Evolutionary conservation across 192 early-diverging fungal species (phyloP).

Genomic region (Backusella tuberculispora): DNA sequence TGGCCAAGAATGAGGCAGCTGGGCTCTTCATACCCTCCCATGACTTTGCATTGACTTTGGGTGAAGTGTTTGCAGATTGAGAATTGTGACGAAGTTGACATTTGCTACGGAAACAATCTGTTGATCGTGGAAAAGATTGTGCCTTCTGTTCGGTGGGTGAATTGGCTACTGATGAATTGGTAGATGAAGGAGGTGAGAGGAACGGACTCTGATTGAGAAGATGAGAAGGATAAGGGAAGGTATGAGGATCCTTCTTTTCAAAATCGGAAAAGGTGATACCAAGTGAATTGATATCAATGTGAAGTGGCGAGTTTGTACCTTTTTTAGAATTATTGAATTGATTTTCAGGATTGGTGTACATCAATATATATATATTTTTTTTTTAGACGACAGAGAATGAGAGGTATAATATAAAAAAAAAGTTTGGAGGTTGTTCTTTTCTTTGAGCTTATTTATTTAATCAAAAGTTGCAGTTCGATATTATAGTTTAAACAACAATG

Average conservation of each 20-base stretch:
- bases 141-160: conserved; percentile 4
- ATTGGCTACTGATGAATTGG: conserved; percentile 6
- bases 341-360: conserved; percentile 10
- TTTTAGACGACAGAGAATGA: too few relatives aligned
- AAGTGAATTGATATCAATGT: conserved; percentile 36
- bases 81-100: conserved; percentile 17
- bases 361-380: conserved; percentile 9
- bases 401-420: too few relatives aligned
- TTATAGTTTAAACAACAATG: background rate
- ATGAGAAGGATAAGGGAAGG: background rate
- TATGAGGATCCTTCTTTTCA: background rate
- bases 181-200: conserved; percentile 18
- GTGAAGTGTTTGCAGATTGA: conserved; percentile 13
- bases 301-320: conserved; percentile 16
- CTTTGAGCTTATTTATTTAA: too few relatives aligned
- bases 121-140: background rate
- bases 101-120: background rate
- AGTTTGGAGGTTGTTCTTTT: too few relatives aligned
- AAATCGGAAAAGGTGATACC: conserved; percentile 28
- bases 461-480: too few relatives aligned
- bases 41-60: conserved; percentile 29
- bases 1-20: conserved; percentile 43
- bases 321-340: conserved; percentile 17
- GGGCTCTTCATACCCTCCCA: conserved; percentile 39
- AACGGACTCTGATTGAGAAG: background rate